These are phyloP conservation scores for Pseudogymnoascus pannorum DNA, from an alignment of 2,329 filamentous ascomycete species.

Conservation along the genomic window DNA sequence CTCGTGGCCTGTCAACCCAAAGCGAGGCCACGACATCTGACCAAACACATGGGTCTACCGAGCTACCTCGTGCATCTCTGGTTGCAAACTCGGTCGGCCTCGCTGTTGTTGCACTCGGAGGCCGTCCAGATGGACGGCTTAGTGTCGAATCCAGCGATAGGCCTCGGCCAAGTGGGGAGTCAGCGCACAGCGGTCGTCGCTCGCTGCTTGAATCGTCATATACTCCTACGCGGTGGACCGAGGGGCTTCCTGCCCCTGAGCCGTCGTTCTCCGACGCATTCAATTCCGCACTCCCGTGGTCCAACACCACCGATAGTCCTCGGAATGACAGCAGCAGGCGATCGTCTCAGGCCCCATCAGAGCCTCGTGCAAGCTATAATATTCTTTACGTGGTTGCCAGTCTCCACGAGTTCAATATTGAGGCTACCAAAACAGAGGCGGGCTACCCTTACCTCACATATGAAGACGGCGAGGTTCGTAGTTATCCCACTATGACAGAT, in stretches of 20 bases:
- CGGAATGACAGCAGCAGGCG: constrained; percentile 26
- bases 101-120: not conserved
- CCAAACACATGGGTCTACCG: not conserved
- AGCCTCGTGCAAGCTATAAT: constrained; percentile 49
- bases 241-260: constrained; percentile 29
- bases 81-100: not conserved
- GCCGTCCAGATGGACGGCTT: not conserved
- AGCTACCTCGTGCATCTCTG: not conserved
- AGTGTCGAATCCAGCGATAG: not conserved
- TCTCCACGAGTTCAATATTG: constrained; percentile 95
- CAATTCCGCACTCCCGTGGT: constrained; percentile 77
- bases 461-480: constrained; percentile 74
- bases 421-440: constrained; percentile 81
- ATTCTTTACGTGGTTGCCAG: constrained; percentile 88
- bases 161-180: constrained; percentile 6
- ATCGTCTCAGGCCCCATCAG: constrained; percentile 55
- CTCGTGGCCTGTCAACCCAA: constrained; percentile 53
- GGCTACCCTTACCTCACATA: constrained; percentile 96
- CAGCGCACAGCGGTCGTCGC: not conserved
- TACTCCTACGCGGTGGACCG: not conserved
- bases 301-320: constrained; percentile 53
- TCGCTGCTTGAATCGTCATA: not conserved
- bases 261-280: constrained; percentile 68
- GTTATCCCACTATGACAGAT: not conserved
- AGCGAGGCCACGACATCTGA: constrained; percentile 48